These are phyloP conservation scores for Cladophialophora bantiana DNA, from an alignment of 2,329 filamentous ascomycete genomes.

Conservation along the genomic window DNA sequence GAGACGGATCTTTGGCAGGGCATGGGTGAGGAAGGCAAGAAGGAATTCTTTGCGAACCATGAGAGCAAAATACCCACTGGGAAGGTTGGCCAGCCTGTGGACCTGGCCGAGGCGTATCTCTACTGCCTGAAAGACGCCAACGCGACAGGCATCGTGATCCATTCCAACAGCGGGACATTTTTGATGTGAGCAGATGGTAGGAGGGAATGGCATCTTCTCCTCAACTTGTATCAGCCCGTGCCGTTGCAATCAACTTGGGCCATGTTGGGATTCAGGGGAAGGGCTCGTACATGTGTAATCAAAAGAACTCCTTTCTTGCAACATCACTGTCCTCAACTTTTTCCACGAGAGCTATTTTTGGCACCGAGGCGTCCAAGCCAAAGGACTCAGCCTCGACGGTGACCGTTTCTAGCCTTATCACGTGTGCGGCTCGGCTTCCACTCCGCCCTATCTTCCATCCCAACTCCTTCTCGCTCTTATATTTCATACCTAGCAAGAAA, in stretches of 20 bases:
- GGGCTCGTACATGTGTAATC: neutral
- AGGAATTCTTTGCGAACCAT: constrained; percentile 35
- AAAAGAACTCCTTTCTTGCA: neutral
- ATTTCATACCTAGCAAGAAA: neutral
- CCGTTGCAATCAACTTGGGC: neutral
- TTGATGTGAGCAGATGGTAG: constrained; percentile 31
- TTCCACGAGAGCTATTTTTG: neutral
- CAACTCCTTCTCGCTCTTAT: neutral
- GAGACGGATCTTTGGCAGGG: constrained; percentile 55
- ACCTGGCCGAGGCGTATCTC: constrained; percentile 58
- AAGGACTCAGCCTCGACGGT: constrained; percentile 16
- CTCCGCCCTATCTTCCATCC: neutral
- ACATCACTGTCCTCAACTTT: neutral
- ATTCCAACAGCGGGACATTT: constrained; percentile 51
- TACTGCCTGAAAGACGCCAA: constrained; percentile 58
- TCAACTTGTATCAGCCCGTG: neutral
- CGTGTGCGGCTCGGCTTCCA: neutral
- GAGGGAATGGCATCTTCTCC: neutral
- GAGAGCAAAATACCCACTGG: constrained; percentile 40
- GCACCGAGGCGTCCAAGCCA: neutral
- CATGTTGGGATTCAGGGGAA: neutral
- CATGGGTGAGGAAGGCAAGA: constrained; percentile 41
- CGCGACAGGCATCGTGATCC: constrained; percentile 53
- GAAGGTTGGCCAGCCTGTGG: constrained; percentile 50
- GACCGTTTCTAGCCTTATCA: constrained; percentile 11